Evolutionary conservation across 2,329 filamentous ascomycete genomes (phyloP).

Genomic region (Dothistroma pini): DNA sequence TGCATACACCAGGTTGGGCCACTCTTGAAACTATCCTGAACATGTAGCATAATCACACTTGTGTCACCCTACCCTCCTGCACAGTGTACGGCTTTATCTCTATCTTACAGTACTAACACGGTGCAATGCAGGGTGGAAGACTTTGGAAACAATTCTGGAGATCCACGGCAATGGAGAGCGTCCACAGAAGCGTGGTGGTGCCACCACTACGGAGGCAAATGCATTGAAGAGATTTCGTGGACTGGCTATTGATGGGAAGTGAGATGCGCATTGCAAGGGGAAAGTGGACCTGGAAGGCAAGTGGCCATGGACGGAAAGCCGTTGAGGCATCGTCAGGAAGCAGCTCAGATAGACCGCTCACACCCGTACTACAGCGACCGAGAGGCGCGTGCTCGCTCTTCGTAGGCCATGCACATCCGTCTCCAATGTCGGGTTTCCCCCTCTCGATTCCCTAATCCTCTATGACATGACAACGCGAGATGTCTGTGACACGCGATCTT

Average conservation of each 20-base stretch:
- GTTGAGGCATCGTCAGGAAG: no score
- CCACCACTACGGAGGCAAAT: neutral
- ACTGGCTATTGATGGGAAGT: neutral
- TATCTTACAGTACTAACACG: neutral
- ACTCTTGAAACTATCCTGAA: slow-evolving; percentile 85
- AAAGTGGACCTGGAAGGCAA: neutral
- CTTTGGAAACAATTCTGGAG: neutral
- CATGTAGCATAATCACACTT: slow-evolving; percentile 30
- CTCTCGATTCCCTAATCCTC: no score
- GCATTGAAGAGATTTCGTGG: neutral
- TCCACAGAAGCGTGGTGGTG: neutral
- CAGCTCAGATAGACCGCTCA: no score
- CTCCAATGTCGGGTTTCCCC: no score
- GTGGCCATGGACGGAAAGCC: no score
- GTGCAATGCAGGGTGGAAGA: neutral
- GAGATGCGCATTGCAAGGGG: neutral
- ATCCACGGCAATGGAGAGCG: neutral
- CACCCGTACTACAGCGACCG: no score
- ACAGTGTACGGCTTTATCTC: neutral
- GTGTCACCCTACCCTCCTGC: neutral
- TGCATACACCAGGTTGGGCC: slow-evolving; percentile 87
- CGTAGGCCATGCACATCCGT: no score
- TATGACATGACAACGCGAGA: no score
- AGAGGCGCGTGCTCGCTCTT: no score
- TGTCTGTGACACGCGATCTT: no score